Evolutionary conservation across 306 rosid genomes (phyloP).

Genomic region (Cucumis melo): DNA sequence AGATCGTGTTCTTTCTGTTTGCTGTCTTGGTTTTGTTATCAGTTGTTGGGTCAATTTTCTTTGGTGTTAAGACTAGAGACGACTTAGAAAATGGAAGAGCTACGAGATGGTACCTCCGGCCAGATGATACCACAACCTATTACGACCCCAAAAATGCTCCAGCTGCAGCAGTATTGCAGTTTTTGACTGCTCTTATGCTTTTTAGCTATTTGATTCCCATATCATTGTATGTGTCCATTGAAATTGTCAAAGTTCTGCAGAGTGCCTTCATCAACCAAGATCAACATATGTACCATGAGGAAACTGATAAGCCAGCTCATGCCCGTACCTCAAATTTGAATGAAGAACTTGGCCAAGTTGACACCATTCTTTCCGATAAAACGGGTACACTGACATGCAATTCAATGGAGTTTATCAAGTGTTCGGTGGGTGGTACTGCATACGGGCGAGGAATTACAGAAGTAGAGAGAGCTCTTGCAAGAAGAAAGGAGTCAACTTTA

Average conservation of each 20-base stretch:
- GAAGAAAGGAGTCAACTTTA: slow-evolving; percentile 32
- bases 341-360: slow-evolving; percentile 99
- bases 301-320: slow-evolving; percentile 74
- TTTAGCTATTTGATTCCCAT: slow-evolving; percentile 88
- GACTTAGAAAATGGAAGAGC: slow-evolving; percentile 47
- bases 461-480: slow-evolving; percentile 83
- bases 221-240: slow-evolving; percentile 90
- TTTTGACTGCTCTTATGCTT: slow-evolving; percentile 75
- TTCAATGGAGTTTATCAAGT: slow-evolving; percentile 96
- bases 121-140: slow-evolving; percentile 49
- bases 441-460: slow-evolving; percentile 81
- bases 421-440: slow-evolving; percentile 79
- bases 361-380: slow-evolving; percentile 88
- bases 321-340: slow-evolving; percentile 96
- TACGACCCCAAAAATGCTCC: slow-evolving; percentile 52
- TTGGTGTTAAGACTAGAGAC: slow-evolving; percentile 46
- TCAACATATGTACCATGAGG: slow-evolving; percentile 68
- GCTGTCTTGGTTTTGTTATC: slow-evolving; percentile 48
- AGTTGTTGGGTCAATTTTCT: slow-evolving; percentile 49
- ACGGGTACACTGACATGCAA: slow-evolving; percentile 97
- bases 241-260: slow-evolving; percentile 94
- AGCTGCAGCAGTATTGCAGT: slow-evolving; percentile 65
- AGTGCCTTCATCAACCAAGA: slow-evolving; percentile 81
- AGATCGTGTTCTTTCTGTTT: slow-evolving; percentile 57
- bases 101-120: slow-evolving; percentile 95